A percentile compares a stretch with the other conserved stretches of the same genome.
These are phyloP conservation scores for Umbelopsis vinacea DNA, from an alignment of 192 early-diverging fungal species.

Conservation along the genomic window DNA sequence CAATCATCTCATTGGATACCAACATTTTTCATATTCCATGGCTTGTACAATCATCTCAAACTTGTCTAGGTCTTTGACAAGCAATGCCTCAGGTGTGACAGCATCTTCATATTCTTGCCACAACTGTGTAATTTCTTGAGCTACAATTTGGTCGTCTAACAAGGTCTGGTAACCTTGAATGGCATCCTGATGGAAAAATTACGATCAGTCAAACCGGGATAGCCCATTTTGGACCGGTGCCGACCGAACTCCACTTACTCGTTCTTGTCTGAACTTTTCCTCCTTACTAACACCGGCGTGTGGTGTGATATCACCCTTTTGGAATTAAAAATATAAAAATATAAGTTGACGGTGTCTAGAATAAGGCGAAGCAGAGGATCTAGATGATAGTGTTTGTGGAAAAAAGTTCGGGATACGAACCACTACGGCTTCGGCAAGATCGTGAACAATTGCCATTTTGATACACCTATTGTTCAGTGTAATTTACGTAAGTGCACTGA, in stretches of 20 bases:
- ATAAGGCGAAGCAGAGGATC: not conserved
- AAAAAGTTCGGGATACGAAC: conserved; percentile 39
- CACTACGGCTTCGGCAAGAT: conserved; percentile 84
- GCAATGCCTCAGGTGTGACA: conserved; percentile 70
- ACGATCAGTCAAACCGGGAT: not conserved
- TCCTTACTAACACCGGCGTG: conserved; percentile 75
- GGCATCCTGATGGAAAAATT: conserved; percentile 46
- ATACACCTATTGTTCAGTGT: conserved; percentile 56
- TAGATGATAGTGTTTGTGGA: no score
- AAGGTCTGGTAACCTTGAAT: conserved; percentile 64
- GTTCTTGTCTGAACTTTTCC: conserved; percentile 76
- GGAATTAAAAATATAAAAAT: not conserved
- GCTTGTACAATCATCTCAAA: conserved; percentile 97
- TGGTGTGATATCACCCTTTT: conserved; percentile 90
- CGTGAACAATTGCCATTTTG: conserved; percentile 94
- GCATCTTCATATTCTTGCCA: conserved; percentile 90
- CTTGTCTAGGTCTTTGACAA: conserved; percentile 94
- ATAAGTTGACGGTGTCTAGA: not conserved
- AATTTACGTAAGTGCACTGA: not conserved
- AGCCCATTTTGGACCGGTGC: not conserved
- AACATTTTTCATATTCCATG: conserved; percentile 86
- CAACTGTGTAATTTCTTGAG: conserved; percentile 73
- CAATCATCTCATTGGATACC: conserved; percentile 8
- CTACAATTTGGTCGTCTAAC: conserved; percentile 57
- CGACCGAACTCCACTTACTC: conserved; percentile 40